Evolutionary conservation across 1,284 basidiomycete species (phyloP).

Genomic region (Anthracocystis panici-leucophaei): DNA sequence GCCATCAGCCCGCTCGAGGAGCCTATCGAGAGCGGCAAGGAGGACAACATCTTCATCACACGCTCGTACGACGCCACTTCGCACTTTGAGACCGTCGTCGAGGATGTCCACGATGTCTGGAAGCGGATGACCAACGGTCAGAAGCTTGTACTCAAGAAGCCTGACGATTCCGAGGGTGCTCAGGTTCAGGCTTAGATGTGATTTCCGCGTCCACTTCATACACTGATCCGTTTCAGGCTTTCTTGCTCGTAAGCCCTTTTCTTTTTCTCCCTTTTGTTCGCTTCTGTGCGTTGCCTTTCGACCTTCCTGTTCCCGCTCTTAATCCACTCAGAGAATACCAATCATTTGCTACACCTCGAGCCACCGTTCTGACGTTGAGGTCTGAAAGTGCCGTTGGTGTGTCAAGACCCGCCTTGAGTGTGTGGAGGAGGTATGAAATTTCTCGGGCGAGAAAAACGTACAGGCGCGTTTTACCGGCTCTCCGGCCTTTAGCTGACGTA

Average conservation of each 20-base stretch:
- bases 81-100: slow-evolving; percentile 89
- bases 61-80: slow-evolving; percentile 98
- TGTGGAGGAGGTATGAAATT: slow-evolving; percentile 3
- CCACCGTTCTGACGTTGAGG: not conserved
- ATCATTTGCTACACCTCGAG: not conserved
- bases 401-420: not conserved
- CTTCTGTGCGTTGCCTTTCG: slow-evolving; percentile 2
- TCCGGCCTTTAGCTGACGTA: slow-evolving; percentile 29
- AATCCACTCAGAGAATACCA: not conserved
- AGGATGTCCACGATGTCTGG: slow-evolving; percentile 69
- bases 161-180: slow-evolving; percentile 63
- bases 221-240: not conserved
- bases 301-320: not conserved
- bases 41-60: slow-evolving; percentile 94
- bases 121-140: slow-evolving; percentile 64
- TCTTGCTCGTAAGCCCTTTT: not conserved
- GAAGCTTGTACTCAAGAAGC: slow-evolving; percentile 67
- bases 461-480: slow-evolving; percentile 9
- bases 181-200: slow-evolving; percentile 61
- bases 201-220: not conserved
- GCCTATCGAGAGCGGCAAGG: slow-evolving; percentile 82
- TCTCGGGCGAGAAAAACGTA: slow-evolving; percentile 29
- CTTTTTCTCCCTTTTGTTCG: not conserved
- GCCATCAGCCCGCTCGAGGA: slow-evolving; percentile 88
- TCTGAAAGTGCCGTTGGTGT: not conserved